A percentile compares a stretch with the other conserved stretches of the same genome.
Conservation (phyloP, 192 early-diverging fungal genomes). For the Nowakowskiella sp. region DNA sequence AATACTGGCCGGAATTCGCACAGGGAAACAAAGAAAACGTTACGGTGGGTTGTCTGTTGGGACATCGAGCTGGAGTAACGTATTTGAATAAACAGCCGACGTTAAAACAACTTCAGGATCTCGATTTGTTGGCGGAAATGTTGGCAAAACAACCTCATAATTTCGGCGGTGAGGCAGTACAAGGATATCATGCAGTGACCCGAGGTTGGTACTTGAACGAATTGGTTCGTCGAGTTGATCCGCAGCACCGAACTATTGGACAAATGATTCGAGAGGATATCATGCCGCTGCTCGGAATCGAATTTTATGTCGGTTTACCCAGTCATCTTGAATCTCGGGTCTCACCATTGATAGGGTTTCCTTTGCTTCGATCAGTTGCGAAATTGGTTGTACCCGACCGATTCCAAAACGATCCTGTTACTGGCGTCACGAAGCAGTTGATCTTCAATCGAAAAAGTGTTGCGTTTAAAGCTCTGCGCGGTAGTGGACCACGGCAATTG, state of each 20-base stretch:
- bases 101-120: slow-evolving; percentile 36
- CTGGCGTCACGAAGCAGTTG: slow-evolving; percentile 13
- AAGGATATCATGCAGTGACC: slow-evolving; percentile 55
- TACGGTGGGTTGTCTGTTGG: slow-evolving; percentile 52
- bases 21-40: slow-evolving; percentile 60
- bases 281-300: slow-evolving; percentile 38
- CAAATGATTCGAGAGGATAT: slow-evolving; percentile 52
- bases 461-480: slow-evolving; percentile 17
- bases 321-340: slow-evolving; percentile 26
- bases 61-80: slow-evolving; percentile 58
- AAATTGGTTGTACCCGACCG: slow-evolving; percentile 35
- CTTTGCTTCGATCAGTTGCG: slow-evolving; percentile 35
- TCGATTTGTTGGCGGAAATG: slow-evolving; percentile 37
- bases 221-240: slow-evolving; percentile 56
- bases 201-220: slow-evolving; percentile 71
- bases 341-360: slow-evolving; percentile 38
- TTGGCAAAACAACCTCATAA: slow-evolving; percentile 58
- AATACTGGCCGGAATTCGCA: slow-evolving; percentile 71
- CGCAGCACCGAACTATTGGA: slow-evolving; percentile 48
- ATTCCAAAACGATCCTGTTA: slow-evolving; percentile 19
- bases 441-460: slow-evolving; percentile 21
- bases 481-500: slow-evolving; percentile 21
- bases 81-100: slow-evolving; percentile 42
- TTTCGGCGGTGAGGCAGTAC: slow-evolving; percentile 41
- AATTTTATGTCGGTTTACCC: slow-evolving; percentile 45